A percentile compares a stretch with the other conserved stretches of the same genome.
phyloP scores from a whole-genome alignment of 2,329 filamentous ascomycete genomes.

The Pseudogymnoascus destructans region DNA sequence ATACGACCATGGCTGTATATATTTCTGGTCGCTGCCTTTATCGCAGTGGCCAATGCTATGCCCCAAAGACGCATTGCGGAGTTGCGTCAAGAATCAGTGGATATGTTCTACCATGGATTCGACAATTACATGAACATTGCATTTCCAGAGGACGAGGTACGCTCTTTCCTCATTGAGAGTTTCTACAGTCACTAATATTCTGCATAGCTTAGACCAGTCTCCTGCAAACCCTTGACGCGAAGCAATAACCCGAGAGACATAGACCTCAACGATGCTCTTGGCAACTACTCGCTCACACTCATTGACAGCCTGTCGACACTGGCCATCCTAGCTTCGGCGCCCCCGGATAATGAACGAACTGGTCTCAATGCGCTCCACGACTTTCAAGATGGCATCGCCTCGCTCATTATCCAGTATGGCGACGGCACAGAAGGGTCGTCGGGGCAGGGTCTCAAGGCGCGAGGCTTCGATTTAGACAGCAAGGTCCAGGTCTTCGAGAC shows the following conservation, averaged over 20 bases:
- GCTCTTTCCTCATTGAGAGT: slow-evolving; percentile 8
- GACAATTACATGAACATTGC: slow-evolving; percentile 89
- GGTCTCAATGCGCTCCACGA: slow-evolving; percentile 50
- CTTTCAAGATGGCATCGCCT: slow-evolving; percentile 69
- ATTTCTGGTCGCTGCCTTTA: slow-evolving; percentile 18
- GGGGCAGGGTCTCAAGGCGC: slow-evolving; percentile 57
- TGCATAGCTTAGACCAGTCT: slow-evolving; percentile 62
- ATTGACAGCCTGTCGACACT: slow-evolving; percentile 93
- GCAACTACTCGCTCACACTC: slow-evolving; percentile 91
- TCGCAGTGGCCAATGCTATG: slow-evolving; percentile 31
- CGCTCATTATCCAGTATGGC: slow-evolving; percentile 71
- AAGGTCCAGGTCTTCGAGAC: slow-evolving; percentile 99
- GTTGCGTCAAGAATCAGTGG: slow-evolving; percentile 46
- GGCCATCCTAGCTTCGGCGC: slow-evolving; percentile 74
- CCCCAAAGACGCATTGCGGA: slow-evolving; percentile 39
- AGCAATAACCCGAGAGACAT: slow-evolving; percentile 71
- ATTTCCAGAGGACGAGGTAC: slow-evolving; percentile 85
- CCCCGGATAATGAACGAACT: slow-evolving; percentile 38
- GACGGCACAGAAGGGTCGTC: slow-evolving; percentile 60
- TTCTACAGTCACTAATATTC: background rate
- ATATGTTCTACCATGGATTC: slow-evolving; percentile 95
- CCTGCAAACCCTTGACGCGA: slow-evolving; percentile 72
- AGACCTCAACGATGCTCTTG: slow-evolving; percentile 86
- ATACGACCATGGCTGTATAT: slow-evolving; percentile 20
- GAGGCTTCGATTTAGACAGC: slow-evolving; percentile 88